These are phyloP conservation scores for Apiotrichum akiyoshidainum DNA, from an alignment of 1,284 basidiomycete genomes.

Conservation along the genomic window DNA sequence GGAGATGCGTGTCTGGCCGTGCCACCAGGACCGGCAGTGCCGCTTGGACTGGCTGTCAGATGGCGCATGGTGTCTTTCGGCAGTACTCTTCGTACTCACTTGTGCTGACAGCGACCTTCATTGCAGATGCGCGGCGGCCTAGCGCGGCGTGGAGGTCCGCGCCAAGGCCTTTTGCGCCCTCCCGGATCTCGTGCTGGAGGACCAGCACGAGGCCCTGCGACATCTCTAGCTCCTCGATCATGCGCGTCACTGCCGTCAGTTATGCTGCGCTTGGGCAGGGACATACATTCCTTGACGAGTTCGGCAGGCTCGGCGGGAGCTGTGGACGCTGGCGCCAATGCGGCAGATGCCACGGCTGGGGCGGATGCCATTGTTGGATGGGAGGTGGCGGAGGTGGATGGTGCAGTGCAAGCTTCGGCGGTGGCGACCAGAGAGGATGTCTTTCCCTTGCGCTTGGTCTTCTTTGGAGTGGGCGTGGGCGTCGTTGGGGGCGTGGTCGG, in stretches of 20 bases:
- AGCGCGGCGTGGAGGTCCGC: neutral
- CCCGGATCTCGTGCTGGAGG: neutral
- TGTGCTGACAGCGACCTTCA: neutral
- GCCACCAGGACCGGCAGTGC: neutral
- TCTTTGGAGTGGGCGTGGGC: too few relatives aligned
- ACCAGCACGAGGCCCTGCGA: neutral
- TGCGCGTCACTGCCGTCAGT: neutral
- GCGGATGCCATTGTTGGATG: too few relatives aligned
- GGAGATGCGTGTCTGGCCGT: neutral
- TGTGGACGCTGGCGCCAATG: too few relatives aligned
- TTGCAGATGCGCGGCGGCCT: neutral
- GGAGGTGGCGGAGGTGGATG: too few relatives aligned
- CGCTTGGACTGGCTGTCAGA: neutral
- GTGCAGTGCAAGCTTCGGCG: too few relatives aligned
- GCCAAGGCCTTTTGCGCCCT: neutral
- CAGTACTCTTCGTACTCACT: too few relatives aligned
- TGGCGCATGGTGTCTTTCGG: too few relatives aligned
- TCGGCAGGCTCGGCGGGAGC: neutral
- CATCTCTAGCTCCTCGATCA: neutral
- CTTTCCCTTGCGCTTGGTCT: too few relatives aligned
- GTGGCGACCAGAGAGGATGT: too few relatives aligned
- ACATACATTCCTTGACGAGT: neutral
- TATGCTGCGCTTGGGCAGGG: neutral
- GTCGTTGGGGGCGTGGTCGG: too few relatives aligned
- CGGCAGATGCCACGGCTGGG: too few relatives aligned